Conservation (phyloP, 371 early-diverging fungal species). For the Mortierella sp. region DNA sequence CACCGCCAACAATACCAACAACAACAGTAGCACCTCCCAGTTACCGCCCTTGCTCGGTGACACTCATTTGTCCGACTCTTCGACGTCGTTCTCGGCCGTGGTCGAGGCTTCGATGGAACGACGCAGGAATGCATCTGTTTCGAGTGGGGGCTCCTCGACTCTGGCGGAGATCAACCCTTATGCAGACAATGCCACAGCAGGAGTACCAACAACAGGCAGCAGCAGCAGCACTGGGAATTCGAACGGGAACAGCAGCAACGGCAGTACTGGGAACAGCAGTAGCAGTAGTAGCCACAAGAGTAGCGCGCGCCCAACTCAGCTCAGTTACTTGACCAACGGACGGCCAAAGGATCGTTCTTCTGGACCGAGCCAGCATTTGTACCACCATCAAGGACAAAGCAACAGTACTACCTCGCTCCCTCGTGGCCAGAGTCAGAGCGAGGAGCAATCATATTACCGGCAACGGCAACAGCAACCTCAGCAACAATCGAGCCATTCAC, state of each 20-base stretch:
- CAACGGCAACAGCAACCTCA: constrained; percentile 23
- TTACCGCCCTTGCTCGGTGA: constrained; percentile 11
- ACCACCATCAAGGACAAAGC: constrained; percentile 21
- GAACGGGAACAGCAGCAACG: neutral
- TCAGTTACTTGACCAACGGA: constrained; percentile 9
- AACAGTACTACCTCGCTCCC: constrained; percentile 9
- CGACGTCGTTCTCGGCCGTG: constrained; percentile 20
- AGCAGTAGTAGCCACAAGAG: constrained; percentile 5
- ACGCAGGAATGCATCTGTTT: constrained; percentile 22
- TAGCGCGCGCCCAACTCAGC: constrained; percentile 7
- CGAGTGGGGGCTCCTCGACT: constrained; percentile 19
- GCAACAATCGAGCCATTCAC: neutral
- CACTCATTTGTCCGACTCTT: constrained; percentile 9
- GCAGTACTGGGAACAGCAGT: neutral
- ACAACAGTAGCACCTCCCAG: constrained; percentile 10
- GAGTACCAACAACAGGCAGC: neutral
- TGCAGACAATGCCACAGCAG: constrained; percentile 16
- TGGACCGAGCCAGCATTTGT: neutral
- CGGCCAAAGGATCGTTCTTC: neutral
- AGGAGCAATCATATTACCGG: constrained; percentile 13
- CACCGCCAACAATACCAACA: constrained; percentile 8
- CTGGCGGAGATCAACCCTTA: constrained; percentile 16
- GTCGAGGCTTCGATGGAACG: constrained; percentile 37
- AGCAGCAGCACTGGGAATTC: neutral
- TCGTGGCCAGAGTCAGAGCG: constrained; percentile 11